Percentiles rank a stretch among this genome's conserved stretches.
phyloP scores from a whole-genome alignment of 2,329 filamentous ascomycete genomes.

The Ophiostoma sp. region DNA sequence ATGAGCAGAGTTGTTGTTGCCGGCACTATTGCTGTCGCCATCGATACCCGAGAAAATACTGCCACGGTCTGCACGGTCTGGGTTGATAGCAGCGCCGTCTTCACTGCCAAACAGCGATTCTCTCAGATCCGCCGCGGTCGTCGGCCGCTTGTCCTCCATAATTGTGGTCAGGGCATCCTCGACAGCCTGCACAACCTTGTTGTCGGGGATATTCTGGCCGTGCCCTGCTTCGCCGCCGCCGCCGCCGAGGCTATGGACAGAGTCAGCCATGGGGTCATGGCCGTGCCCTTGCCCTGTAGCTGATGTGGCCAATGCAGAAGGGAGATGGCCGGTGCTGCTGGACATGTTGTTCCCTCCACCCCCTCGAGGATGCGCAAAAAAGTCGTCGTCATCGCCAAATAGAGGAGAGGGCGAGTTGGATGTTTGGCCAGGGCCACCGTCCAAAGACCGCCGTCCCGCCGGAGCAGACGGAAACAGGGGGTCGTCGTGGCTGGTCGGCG shows the following conservation, averaged over 20 bases:
- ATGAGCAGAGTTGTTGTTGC: background rate
- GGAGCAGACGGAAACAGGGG: background rate
- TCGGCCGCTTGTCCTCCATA: slow-evolving; percentile 67
- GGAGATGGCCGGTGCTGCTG: slow-evolving; percentile 17
- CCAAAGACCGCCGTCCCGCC: slow-evolving; percentile 58
- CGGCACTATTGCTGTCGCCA: background rate
- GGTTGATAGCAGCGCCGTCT: slow-evolving; percentile 42
- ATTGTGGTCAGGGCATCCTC: slow-evolving; percentile 89
- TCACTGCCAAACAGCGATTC: slow-evolving; percentile 60
- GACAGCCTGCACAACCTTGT: slow-evolving; percentile 82
- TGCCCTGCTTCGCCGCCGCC: background rate
- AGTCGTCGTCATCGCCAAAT: slow-evolving; percentile 81
- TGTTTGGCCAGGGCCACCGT: slow-evolving; percentile 39
- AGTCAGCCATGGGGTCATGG: slow-evolving; percentile 61
- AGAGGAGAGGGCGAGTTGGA: slow-evolving; percentile 42
- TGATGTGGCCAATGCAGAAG: background rate
- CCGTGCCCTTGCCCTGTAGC: slow-evolving; percentile 43
- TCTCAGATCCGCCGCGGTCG: slow-evolving; percentile 59
- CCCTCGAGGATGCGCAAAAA: slow-evolving; percentile 27
- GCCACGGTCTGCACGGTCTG: slow-evolving; percentile 39
- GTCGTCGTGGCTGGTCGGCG: slow-evolving; percentile 4
- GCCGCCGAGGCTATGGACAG: slow-evolving; percentile 69
- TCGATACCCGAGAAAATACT: slow-evolving; percentile 21
- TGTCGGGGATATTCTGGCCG: slow-evolving; percentile 50
- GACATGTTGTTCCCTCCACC: background rate